Evolutionary conservation across 768 basidiomycete genomes (phyloP).

Genomic region (Coprinopsis marcescibilis): DNA sequence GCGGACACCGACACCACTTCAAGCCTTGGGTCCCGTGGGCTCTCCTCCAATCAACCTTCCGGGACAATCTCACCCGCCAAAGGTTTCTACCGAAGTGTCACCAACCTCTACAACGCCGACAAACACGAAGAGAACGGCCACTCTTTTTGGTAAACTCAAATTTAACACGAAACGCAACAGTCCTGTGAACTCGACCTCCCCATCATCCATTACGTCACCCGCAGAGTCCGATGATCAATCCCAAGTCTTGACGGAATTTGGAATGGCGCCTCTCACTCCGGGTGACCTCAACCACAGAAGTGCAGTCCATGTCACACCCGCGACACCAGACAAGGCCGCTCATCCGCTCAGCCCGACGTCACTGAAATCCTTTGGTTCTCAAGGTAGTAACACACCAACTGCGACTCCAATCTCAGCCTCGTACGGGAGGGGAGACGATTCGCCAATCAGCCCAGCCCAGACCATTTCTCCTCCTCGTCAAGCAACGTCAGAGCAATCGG

Average conservation of each 20-base stretch:
- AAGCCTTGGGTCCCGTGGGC: too few relatives aligned
- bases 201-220: too few relatives aligned
- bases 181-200: neutral
- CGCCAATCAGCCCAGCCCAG: neutral
- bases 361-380: neutral
- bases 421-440: neutral
- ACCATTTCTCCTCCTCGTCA: neutral
- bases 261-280: constrained; percentile 7
- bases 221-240: neutral
- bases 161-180: constrained; percentile 9
- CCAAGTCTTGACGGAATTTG: constrained; percentile 4
- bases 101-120: neutral
- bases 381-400: constrained; percentile 7
- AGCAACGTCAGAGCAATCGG: too few relatives aligned
- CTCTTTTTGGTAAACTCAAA: constrained; percentile 10
- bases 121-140: constrained; percentile 6
- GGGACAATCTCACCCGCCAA: neutral
- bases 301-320: neutral
- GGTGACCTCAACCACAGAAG: constrained; percentile 2
- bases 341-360: constrained; percentile 1
- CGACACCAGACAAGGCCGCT: neutral
- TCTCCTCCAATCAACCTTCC: too few relatives aligned
- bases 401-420: constrained; percentile 3
- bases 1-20: neutral
- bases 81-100: neutral